These are phyloP conservation scores for Prunus yedoensis DNA, from an alignment of 331 rosid genomes.

Conservation along the genomic window DNA sequence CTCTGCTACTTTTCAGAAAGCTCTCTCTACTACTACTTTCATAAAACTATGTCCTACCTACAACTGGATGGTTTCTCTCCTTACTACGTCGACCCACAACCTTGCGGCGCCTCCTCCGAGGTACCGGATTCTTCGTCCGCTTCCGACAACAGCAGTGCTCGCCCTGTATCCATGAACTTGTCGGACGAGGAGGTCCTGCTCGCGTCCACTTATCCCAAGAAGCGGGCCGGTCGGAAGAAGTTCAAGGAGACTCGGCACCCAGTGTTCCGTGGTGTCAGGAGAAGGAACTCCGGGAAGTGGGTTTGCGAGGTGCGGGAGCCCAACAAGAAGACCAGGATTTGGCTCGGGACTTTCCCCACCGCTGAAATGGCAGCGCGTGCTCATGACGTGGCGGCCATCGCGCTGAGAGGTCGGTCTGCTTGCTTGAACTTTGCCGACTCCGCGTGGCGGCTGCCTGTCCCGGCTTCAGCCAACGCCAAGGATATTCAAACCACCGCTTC, in stretches of 20 bases:
- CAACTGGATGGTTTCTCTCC: background rate
- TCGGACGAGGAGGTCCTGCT: constrained; percentile 51
- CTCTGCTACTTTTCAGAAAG: no score
- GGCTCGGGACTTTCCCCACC: constrained; percentile 86
- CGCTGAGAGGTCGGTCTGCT: constrained; percentile 60
- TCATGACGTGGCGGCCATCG: constrained; percentile 80
- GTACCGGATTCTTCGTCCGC: constrained; percentile 7
- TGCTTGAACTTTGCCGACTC: constrained; percentile 88
- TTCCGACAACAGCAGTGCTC: constrained; percentile 13
- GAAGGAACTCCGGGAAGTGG: constrained; percentile 86
- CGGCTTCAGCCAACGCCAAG: constrained; percentile 51
- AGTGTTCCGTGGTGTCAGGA: constrained; percentile 68
- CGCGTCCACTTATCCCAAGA: constrained; percentile 71
- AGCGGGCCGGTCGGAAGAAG: constrained; percentile 90
- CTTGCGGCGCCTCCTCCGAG: no score
- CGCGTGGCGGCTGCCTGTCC: constrained; percentile 47
- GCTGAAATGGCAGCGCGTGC: constrained; percentile 98
- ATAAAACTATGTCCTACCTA: background rate
- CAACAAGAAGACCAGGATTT: constrained; percentile 76
- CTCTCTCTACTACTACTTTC: constrained; percentile 12
- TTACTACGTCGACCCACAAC: background rate
- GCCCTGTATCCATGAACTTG: background rate
- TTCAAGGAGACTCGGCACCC: constrained; percentile 93
- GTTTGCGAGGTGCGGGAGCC: constrained; percentile 90
- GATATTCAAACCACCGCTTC: constrained; percentile 86